A percentile compares a stretch with the other conserved stretches of the same genome.
phyloP scores from a whole-genome alignment of 1,284 basidiomycete genomes.

The Leccinum pallidistipes region DNA sequence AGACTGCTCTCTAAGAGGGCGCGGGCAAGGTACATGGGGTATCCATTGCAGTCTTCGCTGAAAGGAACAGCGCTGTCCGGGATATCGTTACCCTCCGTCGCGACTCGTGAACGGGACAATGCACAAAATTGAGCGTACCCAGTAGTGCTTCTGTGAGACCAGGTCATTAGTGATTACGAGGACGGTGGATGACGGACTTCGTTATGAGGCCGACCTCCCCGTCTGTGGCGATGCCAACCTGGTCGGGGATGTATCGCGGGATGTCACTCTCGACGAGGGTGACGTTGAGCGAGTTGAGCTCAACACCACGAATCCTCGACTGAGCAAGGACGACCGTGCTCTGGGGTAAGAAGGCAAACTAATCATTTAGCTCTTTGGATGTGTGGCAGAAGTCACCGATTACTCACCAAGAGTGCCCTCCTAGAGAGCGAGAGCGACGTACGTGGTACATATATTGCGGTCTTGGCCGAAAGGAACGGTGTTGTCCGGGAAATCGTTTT shows the following conservation, averaged over 20 bases:
- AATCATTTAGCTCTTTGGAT: no score
- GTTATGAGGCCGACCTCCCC: conserved; percentile 16
- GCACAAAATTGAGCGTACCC: conserved; percentile 19
- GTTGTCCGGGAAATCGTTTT: no score
- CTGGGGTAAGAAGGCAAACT: conserved; percentile 13
- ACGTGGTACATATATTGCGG: no score
- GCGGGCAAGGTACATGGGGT: neutral
- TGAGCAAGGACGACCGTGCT: conserved; percentile 34
- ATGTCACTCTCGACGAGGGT: conserved; percentile 31
- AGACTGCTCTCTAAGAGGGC: no score
- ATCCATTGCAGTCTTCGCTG: conserved; percentile 33
- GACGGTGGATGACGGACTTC: no score
- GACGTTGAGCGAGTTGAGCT: conserved; percentile 24
- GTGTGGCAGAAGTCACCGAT: no score
- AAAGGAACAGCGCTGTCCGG: conserved; percentile 35
- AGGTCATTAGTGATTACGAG: no score
- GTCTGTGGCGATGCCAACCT: neutral
- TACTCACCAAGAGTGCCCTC: no score
- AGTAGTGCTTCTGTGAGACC: conserved; percentile 15
- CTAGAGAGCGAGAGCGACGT: no score
- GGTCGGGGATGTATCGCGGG: conserved; percentile 28
- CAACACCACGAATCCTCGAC: conserved; percentile 19
- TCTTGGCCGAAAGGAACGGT: no score
- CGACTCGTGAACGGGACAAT: conserved; percentile 17
- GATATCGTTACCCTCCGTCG: conserved; percentile 31